Evolutionary conservation across 1,139 yeast genomes (phyloP), one percentile per base, ranked within the genome.

Genomic region (Taphrina wiesneri): DNA sequence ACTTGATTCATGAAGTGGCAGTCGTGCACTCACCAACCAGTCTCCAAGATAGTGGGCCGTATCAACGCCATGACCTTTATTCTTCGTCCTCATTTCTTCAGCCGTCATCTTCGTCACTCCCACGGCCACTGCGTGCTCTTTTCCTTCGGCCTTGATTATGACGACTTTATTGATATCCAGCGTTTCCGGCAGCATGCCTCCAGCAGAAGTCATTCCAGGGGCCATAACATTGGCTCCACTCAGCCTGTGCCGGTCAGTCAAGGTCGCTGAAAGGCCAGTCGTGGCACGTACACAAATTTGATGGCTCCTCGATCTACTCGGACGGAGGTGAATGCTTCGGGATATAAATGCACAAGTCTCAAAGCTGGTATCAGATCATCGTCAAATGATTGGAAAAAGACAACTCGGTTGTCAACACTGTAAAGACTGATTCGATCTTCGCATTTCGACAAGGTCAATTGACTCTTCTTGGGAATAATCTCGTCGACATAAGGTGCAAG

Each of bases 221-320:
- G 98, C 92, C 73, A 69, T 69, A 28, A 53, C 59, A 49, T 61
- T 52, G 28, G 69, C 69, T 15, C 60, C 57, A 39, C 45, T 56
- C 47, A 53, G 47, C 2, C 57, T 45, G 17, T 17, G 7, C 13
- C 28, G 11, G 28, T 45, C 49, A 45, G 46, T n/a, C 4, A 3
- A 98, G 1, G 96, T 88, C 43, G 92, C 79, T 13, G 21, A 30
- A n/a, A 23, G 17, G 1, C 17, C n/a, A 11, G 3, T 41, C 9
- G 11, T 4, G 23, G n/a, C 7, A 26, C 64, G 17, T 41, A 60
- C 25, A 92, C 96, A 74, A 92, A 92, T 77, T 92, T 92, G 75
- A 92, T 91, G 63, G 98, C 99, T 67, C 99, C 99, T 76, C 97
- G 83, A 75, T 92, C 99, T 11, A 92, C 98, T 73, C 87, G 89